Base-by-base conservation (phyloP, 345 rosid species). In the Gossypium stocksii region DNA sequence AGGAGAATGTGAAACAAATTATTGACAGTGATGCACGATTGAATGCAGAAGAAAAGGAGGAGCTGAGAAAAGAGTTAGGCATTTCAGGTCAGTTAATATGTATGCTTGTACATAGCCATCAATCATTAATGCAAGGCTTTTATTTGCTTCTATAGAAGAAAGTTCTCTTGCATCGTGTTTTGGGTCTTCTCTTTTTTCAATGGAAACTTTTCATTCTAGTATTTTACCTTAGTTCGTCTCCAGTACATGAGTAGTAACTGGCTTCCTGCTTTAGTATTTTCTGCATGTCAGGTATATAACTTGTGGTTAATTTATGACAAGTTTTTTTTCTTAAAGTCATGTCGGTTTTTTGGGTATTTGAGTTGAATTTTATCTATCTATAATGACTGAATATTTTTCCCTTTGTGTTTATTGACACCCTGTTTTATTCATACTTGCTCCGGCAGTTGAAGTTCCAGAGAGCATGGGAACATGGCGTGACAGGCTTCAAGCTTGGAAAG, bases 401-500 rank as follows among this genome's bases (percentile, higher is more conserved):
- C 23, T 44, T 16, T 29, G 62, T 66, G 34, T 34, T 66, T 61
- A 22, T 58, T 65, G n/a, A 54, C 38, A 1, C 66, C 59, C 60
- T 27, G 38, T 29, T 64, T 58, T 38, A 64, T 65, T 58, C 46
- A 56, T 83, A 62, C 66, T 77, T 77, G 44, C 17, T 22, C 52
- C 74, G 76, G 62, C 81, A 89, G 94, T 79, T 77, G 84, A 89
- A 78, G 83, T 34, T 77, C 80, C 79, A 57, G 80, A 74, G 72
- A 85, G 76, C 66, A 68, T 59, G 52, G 83, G 86, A 76, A 85
- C 87, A 51, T 94, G 98, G 98, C 91, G 83, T 77, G 91, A 88
- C 74, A 89, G 97, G 80, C 90, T 93, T 72, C 83, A 74, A 34
- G 60, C 70, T 12, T 93, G 98, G 98, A 87, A 88, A 80, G 93